Evolutionary conservation across 2,329 filamentous ascomycete genomes (phyloP).

Genomic region (Endothia cerciana): DNA sequence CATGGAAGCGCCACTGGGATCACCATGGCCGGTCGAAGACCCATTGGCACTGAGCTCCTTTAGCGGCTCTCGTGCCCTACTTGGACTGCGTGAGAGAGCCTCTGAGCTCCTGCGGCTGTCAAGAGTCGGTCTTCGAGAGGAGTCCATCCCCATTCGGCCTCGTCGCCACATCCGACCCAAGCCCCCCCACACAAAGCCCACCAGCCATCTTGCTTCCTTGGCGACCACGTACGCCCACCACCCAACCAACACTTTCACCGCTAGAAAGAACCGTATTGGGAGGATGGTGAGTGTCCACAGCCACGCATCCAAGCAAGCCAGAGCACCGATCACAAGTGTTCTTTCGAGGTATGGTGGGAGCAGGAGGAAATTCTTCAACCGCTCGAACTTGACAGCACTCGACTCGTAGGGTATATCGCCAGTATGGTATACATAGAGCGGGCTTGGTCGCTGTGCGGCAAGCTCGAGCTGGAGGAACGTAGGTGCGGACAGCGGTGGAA

Average conservation of each 20-base stretch:
- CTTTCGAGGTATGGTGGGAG: conserved; percentile 82
- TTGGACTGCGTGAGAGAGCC: conserved; percentile 45
- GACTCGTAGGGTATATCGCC: conserved; percentile 82
- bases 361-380: conserved; percentile 84
- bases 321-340: conserved; percentile 81
- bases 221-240: conserved; percentile 78
- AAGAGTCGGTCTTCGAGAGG: conserved; percentile 34
- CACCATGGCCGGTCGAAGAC: not conserved
- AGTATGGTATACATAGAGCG: conserved; percentile 65
- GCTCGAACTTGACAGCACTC: conserved; percentile 87
- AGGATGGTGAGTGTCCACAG: conserved; percentile 96
- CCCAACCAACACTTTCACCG: conserved; percentile 71
- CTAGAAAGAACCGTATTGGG: conserved; percentile 84
- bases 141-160: conserved; percentile 51
- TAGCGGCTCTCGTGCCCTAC: conserved; percentile 32
- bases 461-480: conserved; percentile 68
- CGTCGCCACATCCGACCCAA: conserved; percentile 77
- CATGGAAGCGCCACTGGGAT: conserved; percentile 5
- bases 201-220: conserved; percentile 73
- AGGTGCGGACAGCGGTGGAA: conserved; percentile 69
- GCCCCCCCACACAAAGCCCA: conserved; percentile 78
- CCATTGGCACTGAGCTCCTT: conserved; percentile 15
- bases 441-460: conserved; percentile 63
- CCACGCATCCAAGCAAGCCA: conserved; percentile 95
- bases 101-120: conserved; percentile 39